phyloP scores from a whole-genome alignment of 441 rosid genomes.

The Macaranga tanarius region DNA sequence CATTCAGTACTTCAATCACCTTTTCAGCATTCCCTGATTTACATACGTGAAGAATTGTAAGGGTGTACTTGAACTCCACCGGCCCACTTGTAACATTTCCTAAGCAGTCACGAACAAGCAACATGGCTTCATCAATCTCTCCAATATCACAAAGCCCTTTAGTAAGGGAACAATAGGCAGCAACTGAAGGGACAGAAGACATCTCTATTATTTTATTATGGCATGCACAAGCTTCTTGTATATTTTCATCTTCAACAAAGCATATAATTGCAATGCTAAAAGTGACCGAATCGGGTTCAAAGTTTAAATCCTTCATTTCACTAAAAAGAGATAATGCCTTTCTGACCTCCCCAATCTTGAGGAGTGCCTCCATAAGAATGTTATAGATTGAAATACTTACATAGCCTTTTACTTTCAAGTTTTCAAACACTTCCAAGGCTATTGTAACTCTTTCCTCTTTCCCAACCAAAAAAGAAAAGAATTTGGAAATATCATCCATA shows the following conservation, averaged over 20 bases:
- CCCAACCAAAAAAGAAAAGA: constrained; percentile 54
- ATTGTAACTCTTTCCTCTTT: constrained; percentile 40
- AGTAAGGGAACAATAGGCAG: constrained; percentile 67
- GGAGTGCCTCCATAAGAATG: constrained; percentile 61
- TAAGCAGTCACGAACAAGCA: constrained; percentile 83
- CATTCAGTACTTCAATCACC: constrained; percentile 67
- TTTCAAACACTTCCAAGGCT: constrained; percentile 64
- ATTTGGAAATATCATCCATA: constrained; percentile 51
- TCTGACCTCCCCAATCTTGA: constrained; percentile 47
- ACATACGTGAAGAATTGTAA: constrained; percentile 59
- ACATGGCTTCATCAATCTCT: constrained; percentile 79
- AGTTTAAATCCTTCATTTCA: constrained; percentile 51
- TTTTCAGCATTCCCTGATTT: constrained; percentile 49
- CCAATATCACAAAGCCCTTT: constrained; percentile 72
- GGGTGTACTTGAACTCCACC: constrained; percentile 68
- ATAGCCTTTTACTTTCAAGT: constrained; percentile 61
- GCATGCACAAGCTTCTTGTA: constrained; percentile 35
- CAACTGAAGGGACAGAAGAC: constrained; percentile 61
- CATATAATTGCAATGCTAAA: constrained; percentile 49
- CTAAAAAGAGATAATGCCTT: constrained; percentile 55
- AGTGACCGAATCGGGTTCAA: constrained; percentile 52
- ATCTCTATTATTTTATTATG: constrained; percentile 75
- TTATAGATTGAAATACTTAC: constrained; percentile 54
- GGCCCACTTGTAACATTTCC: constrained; percentile 71
- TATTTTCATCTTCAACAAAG: constrained; percentile 23